Base-by-base conservation (phyloP, 1,139 yeast species). In the Debaryomyces sp. region DNA sequence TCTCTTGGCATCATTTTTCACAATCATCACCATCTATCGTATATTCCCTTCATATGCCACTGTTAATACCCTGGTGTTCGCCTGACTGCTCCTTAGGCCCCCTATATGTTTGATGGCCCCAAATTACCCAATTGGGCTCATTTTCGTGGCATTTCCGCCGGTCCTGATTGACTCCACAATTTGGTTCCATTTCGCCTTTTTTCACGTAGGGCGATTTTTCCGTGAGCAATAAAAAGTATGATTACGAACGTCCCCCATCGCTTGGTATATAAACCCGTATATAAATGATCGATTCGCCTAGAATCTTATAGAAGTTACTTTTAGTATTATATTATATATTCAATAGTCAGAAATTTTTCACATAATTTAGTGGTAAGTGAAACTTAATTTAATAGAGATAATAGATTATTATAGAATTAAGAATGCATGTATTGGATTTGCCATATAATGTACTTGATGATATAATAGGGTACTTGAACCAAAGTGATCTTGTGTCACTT, bases 401-500 rank as follows among this genome's bases (percentile, higher is more conserved):
- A 30, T 30, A 13, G 34, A 30, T 18, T 9, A 36, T 44, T 2
- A 15, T 46, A 13, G 43, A 36, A 23, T n/a, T 36, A 36, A 15
- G 27, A 6, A 41, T 39, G 42, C 42, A 41, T 29, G 18, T 41
- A 4, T 22, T 41, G 30, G 36, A 41, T 21, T 41, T 41, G 21
- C 43, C 43, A 27, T 43, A 43, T 23, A 45, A 49, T 29, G 44
- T 49, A 13, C 41, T 49, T 9, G 44, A 49, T 12, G 35, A 44
- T 17, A 44, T 61, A 26, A 47, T 63, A 21, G 50, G 44, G 22
- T 37, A 40, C 18, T 52, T 61, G 40, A 52, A 42, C 8, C 58
- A 54, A 41, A 22, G 39, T 2, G 64, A 63, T 41, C 47, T 58
- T 41, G 53, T 53, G 2, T 43, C 49, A 7, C 45, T 64, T 13